Evolutionary conservation across 1,139 yeast species (phyloP).

Genomic region (Meyerozyma carpophila): DNA sequence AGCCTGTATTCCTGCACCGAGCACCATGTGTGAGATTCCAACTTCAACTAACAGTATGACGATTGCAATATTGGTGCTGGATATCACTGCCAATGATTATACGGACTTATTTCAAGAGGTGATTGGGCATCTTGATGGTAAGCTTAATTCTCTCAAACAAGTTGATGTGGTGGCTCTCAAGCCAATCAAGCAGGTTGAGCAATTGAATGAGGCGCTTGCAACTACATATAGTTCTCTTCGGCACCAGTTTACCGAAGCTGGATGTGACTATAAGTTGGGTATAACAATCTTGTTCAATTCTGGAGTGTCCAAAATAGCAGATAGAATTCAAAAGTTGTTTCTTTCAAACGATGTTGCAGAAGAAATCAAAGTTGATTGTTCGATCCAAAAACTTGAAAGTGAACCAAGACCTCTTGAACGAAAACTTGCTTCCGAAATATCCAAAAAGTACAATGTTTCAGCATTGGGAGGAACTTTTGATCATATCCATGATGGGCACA

Average conservation of each 20-base stretch:
- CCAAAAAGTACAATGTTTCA: conserved; percentile 6
- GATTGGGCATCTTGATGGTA: conserved; percentile 5
- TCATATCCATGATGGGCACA: conserved; percentile 94
- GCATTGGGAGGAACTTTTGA: conserved; percentile 98
- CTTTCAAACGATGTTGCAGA: conserved; percentile 1
- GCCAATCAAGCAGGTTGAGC: conserved; percentile 14
- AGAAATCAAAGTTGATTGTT: conserved; percentile 1
- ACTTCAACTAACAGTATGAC: neutral
- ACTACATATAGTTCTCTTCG: conserved; percentile 23
- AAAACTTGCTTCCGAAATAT: neutral
- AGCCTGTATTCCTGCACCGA: neutral
- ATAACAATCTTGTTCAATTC: conserved; percentile 28
- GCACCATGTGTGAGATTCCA: neutral
- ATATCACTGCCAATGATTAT: neutral
- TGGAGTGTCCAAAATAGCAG: neutral
- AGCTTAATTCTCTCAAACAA: conserved; percentile 3
- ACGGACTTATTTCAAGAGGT: neutral
- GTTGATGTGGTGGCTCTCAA: conserved; percentile 22
- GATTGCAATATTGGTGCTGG: neutral
- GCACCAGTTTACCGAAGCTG: conserved; percentile 12
- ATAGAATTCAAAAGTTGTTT: neutral
- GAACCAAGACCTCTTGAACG: neutral
- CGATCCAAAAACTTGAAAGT: neutral
- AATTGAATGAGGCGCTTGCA: conserved; percentile 23
- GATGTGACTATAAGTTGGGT: conserved; percentile 23